phyloP scores from a whole-genome alignment of 2,329 filamentous ascomycete species.

The Trichoderma koningii region DNA sequence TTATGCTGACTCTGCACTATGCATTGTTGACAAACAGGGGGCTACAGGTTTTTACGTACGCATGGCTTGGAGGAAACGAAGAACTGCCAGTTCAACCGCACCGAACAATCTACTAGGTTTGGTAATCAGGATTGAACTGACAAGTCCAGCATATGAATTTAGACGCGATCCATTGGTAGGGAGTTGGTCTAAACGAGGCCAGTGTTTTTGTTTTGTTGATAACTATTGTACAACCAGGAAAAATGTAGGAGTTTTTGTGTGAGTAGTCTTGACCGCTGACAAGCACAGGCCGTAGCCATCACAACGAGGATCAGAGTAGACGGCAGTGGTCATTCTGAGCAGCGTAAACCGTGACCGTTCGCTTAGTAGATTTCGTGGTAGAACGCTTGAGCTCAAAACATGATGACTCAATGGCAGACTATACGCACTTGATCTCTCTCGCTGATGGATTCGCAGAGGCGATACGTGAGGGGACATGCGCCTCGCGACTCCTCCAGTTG shows the following conservation, averaged over 20 bases:
- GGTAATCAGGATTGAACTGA: slow-evolving; percentile 25
- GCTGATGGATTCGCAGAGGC: background rate
- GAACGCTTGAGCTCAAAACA: background rate
- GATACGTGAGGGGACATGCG: background rate
- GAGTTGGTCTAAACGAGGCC: slow-evolving; percentile 19
- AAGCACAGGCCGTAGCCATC: slow-evolving; percentile 25
- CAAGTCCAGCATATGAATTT: slow-evolving; percentile 25
- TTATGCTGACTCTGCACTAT: slow-evolving; percentile 27
- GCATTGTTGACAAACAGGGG: slow-evolving; percentile 28
- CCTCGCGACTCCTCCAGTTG: background rate
- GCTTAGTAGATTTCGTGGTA: background rate
- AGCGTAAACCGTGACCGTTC: background rate
- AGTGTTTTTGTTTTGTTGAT: slow-evolving; percentile 24
- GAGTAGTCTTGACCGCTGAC: slow-evolving; percentile 28
- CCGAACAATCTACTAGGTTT: slow-evolving; percentile 23
- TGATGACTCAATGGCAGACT: background rate
- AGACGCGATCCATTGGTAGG: slow-evolving; percentile 26
- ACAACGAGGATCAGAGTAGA: slow-evolving; percentile 1
- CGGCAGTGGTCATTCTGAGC: slow-evolving; percentile 2
- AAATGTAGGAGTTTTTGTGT: slow-evolving; percentile 16
- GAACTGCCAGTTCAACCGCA: slow-evolving; percentile 16
- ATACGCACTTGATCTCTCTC: background rate
- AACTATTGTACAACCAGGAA: slow-evolving; percentile 21
- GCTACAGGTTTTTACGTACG: slow-evolving; percentile 22
- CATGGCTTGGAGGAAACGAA: slow-evolving; percentile 26